Evolutionary conservation across 331 rosid species (phyloP), one percentile per base, ranked within the genome.

Genomic region (Ulmus americana): DNA sequence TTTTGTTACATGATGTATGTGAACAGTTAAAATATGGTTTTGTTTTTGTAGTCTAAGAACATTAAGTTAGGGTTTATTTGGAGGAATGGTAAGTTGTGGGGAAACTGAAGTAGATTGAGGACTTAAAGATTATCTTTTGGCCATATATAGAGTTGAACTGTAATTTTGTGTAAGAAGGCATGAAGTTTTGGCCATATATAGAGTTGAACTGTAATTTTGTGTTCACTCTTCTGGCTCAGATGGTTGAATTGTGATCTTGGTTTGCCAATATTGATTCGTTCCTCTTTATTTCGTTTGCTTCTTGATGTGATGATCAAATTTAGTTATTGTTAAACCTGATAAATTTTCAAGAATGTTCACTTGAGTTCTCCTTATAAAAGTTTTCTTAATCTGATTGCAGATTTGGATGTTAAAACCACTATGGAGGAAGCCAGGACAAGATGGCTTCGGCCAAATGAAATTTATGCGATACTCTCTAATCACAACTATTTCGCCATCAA

Each of bases 361-460:
- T 45, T 61, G 13, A 38, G 63, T 28, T 67, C 7, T 5, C 46
- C 61, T 71, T 64, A 38, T 70, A 72, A 40, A 53, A 12, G 55
- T 73, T 28, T 66, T 63, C 50, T 59, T 74, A 39, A 68, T 59
- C 56, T 69, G 35, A 11, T 76, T 42, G 35, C 86, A 94, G 99
- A 90, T 42, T 80, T 94, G 77, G 97, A 94, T 70, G 74, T 94
- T 59, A 10, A 14, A 61, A 64, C 77, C 73, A 87, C 77, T 45
- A 74, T 70, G 88, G 95, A 77, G 62, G 99, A 94, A 77, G 97
- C 96, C 64, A 70, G 70, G 46, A 12, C 76, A 68, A 79, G 99
- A 77, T 94, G 99, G 99, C 97, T 94, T 70, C 99, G 97, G 47
- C 95, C 99, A 57, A 94, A 94, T 71, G 99, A 94, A 77, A 94